These are phyloP conservation scores for Coemansia sp. DNA, from an alignment of 192 early-diverging fungal species.

Conservation along the genomic window DNA sequence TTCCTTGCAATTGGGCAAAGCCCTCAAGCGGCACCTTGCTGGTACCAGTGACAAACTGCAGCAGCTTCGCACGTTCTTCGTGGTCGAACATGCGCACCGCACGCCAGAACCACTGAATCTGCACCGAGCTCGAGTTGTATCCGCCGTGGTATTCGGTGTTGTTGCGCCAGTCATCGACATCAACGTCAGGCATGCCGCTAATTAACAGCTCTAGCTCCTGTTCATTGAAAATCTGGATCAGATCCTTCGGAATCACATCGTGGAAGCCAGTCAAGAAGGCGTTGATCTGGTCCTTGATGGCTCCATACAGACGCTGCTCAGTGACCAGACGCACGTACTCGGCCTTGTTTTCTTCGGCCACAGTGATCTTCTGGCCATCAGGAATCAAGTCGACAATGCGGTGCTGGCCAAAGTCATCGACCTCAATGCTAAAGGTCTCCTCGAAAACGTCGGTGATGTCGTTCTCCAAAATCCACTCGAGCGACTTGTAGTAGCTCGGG, in stretches of 20 bases:
- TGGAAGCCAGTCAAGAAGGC: constrained; percentile 94
- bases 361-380: constrained; percentile 80
- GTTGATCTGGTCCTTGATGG: constrained; percentile 94
- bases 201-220: constrained; percentile 98
- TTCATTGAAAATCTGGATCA: constrained; percentile 98
- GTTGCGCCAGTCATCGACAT: constrained; percentile 99
- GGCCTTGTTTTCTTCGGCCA: constrained; percentile 95
- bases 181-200: constrained; percentile 97
- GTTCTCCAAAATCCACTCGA: constrained; percentile 98
- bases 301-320: constrained; percentile 84
- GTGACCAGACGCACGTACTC: constrained; percentile 95
- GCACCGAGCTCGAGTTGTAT: constrained; percentile 79
- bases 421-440: constrained; percentile 90
- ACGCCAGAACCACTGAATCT: constrained; percentile 99
- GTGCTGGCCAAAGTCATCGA: constrained; percentile 88
- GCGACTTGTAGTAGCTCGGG: constrained; percentile 93
- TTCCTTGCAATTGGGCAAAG: constrained; percentile 89
- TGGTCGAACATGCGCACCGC: constrained; percentile 95
- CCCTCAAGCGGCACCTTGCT: constrained; percentile 98
- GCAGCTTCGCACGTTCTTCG: constrained; percentile 94
- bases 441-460: constrained; percentile 95
- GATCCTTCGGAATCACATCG: constrained; percentile 86
- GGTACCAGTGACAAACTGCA: constrained; percentile 98
- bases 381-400: constrained; percentile 86
- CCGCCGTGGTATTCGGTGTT: constrained; percentile 95